Base-by-base conservation (phyloP, 768 basidiomycete species). In the Neoboletus brunneissimus region DNA sequence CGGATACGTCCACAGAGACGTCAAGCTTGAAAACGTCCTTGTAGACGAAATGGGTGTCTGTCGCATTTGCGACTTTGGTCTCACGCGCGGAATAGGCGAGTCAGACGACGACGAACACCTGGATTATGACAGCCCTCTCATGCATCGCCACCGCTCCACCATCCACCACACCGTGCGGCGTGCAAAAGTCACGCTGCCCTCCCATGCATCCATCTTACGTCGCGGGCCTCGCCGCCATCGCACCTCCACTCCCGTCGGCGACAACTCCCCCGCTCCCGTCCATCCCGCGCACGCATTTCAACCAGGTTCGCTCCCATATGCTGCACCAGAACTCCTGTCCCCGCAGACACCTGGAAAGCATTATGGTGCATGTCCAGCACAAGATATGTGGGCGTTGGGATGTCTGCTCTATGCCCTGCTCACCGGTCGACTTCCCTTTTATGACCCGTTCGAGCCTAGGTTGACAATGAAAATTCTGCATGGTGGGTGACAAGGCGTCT, bases 11-110 rank as follows among this genome's bases (percentile, higher is more conserved):
- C 96, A 99, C 75, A 83, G 94, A 64, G 97, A 99, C 74, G 77
- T 99, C 71, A 99, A 99, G 76, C 83, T 97, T 56, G 97, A 98
- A 75, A 99, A 99, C 75, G 85, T 98, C 48, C 83, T 98, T 42
- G 86, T 95, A 51, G 92, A 95, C 70, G 89, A 91, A 68, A 85
- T 83, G 77, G 89, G 91, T 53, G 80, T 86, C n/a, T 94, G 92
- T 76, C 84, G 85, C 67, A 87, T 96, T 32, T 77, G 78, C 43
- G 93, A 95, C 74, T 94, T 95, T 74, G 91, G 92, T 48, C 82
- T 94, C 77, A 79, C 90, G 20, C 79, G 81, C 65, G 77, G 77
- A 55, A 84, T 92, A 41, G 85, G 82, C 63, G 81, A 80, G 60
- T 57, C 61, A 5, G 76, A 77, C 42, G 73, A 76, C 56, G 75